phyloP scores from a whole-genome alignment of 2,329 filamentous ascomycete genomes.

The Fusarium sublunatum region DNA sequence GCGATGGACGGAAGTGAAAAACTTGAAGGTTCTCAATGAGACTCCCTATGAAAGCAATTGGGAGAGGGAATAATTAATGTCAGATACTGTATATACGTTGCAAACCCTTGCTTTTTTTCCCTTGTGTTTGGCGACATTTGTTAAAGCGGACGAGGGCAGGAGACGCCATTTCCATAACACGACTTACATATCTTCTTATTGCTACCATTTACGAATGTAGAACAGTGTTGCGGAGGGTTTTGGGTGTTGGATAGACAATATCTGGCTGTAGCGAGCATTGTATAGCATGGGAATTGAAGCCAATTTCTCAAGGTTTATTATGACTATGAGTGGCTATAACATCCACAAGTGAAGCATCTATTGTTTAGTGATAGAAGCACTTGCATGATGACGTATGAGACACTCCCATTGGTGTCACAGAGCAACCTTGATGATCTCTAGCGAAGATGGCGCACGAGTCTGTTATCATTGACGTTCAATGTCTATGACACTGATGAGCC shows the following conservation, averaged over 20 bases:
- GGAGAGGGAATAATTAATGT: conserved; percentile 44
- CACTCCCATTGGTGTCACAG: neutral
- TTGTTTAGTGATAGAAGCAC: too few species aligned
- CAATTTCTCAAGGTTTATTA: neutral
- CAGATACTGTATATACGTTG: conserved; percentile 48
- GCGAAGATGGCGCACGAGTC: neutral
- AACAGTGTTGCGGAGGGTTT: conserved; percentile 21
- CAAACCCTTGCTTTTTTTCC: conserved; percentile 40
- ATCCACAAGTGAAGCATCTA: too few species aligned
- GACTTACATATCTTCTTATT: conserved; percentile 21
- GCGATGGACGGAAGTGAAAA: conserved; percentile 24
- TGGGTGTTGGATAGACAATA: conserved; percentile 21
- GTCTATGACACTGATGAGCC: neutral
- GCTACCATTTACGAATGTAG: conserved; percentile 2
- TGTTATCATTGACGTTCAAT: neutral
- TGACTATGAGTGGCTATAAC: neutral
- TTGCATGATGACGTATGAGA: neutral
- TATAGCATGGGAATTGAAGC: conserved; percentile 3
- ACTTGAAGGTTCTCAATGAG: conserved; percentile 25
- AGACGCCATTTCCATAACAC: conserved; percentile 21
- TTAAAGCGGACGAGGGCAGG: conserved; percentile 29
- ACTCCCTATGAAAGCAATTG: conserved; percentile 23
- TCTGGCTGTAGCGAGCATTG: conserved; percentile 3
- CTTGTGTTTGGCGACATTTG: conserved; percentile 36
- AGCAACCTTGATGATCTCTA: neutral